Conservation (phyloP, 2,329 filamentous ascomycete species). For the Diaporthe nobilis region DNA sequence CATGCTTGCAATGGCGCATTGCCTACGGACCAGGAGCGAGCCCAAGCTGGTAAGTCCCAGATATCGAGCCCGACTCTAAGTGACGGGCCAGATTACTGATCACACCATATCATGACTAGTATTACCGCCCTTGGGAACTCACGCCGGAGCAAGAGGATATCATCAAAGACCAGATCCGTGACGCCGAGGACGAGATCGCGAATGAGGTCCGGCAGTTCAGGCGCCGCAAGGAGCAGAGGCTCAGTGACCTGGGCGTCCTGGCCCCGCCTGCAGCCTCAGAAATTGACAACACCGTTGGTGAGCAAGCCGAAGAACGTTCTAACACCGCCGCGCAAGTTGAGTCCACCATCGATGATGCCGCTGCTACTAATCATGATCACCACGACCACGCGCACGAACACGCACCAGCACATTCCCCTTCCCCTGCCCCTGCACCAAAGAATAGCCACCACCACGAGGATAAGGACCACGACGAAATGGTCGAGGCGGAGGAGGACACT, state of each 20-base stretch:
- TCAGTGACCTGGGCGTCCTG: slow-evolving; percentile 53
- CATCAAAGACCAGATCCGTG: slow-evolving; percentile 79
- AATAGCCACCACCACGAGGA: slow-evolving; percentile 50
- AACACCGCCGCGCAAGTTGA: slow-evolving; percentile 52
- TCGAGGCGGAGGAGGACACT: slow-evolving; percentile 89
- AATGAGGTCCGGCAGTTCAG: slow-evolving; percentile 77
- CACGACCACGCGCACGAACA: slow-evolving; percentile 23
- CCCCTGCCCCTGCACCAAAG: slow-evolving; percentile 47
- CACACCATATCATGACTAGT: slow-evolving; percentile 63
- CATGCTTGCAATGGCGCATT: slow-evolving; percentile 79
- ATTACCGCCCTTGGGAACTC: slow-evolving; percentile 88
- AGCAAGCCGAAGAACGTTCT: slow-evolving; percentile 58
- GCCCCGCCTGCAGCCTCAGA: slow-evolving; percentile 45
- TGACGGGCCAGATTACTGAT: slow-evolving; percentile 28
- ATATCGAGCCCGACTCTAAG: not conserved
- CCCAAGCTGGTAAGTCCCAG: slow-evolving; percentile 79
- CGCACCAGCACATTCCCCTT: slow-evolving; percentile 32
- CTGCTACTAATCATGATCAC: slow-evolving; percentile 41
- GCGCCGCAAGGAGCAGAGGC: slow-evolving; percentile 58
- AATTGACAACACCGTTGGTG: slow-evolving; percentile 58
- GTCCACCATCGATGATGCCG: slow-evolving; percentile 52
- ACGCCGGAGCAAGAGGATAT: slow-evolving; percentile 76
- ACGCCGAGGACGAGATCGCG: slow-evolving; percentile 74
- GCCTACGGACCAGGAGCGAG: slow-evolving; percentile 78
- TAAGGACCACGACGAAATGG: slow-evolving; percentile 75